Evolutionary conservation across 352 stramenopile genomes (phyloP), one percentile per base, ranked within the genome.

Genomic region (Phytophthora pistaciae): DNA sequence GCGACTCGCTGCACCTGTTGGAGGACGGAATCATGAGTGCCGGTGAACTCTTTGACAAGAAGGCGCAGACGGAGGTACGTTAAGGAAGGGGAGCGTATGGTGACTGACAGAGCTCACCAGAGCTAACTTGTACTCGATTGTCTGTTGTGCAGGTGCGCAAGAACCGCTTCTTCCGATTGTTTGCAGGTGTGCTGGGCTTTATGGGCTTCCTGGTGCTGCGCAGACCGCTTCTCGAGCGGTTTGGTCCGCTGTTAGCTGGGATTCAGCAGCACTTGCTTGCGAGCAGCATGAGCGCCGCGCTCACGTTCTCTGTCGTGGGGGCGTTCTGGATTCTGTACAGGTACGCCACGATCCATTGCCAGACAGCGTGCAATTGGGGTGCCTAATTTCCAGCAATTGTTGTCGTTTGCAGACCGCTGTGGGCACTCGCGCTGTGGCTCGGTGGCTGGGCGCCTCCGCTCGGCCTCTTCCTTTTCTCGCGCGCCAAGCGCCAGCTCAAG

Each of bases 131-230:
- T 18, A 8, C 36, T 40, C 33, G 33, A 40, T 11, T 14, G 1
- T 13, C 7, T 44, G 53, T 16, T 54, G 2, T 60, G 18, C 25
- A 94, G 87, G 72, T 85, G 53, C 75, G 76, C 20, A 78, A 92
- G 64, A 94, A 88, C 36, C 68, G 84, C 20, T 94, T 94, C 60
- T 85, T 76, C 48, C 75, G 87, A 5, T 52, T 94, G 18, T 92
- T 94, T 40, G 66, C 85, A 7, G 75, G 68, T 31, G 84, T 91
- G 46, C 31, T 93, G 18, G 83, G 78, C 0, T 94, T 93, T 53
- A 85, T 94, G 38, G 83, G 75, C 10, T 90, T 92, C 49, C 64
- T 92, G 11, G 84, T 92, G 21, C 56, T 92, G 1, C 79, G 87
- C 53, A 68, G 71, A 6, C 53, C 74, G 8, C 59, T 92, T 16